A percentile compares a stretch with the other conserved stretches of the same genome.
These are phyloP conservation scores for Corylus heterophylla DNA, from an alignment of 306 rosid species.

Conservation along the genomic window DNA sequence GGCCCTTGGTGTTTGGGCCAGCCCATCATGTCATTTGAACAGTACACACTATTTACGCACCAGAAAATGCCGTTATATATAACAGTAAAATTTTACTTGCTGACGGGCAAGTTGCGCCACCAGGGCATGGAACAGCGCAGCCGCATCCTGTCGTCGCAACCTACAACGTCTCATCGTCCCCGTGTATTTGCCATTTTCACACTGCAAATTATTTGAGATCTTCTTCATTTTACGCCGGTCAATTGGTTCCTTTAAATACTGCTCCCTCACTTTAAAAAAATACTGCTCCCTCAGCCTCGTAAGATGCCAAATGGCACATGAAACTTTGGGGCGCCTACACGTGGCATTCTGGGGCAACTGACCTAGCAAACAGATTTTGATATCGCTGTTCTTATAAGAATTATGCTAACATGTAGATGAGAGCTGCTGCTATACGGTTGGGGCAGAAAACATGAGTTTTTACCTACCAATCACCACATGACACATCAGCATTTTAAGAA, in stretches of 20 bases:
- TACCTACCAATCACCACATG: too few species aligned
- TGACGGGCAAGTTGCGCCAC: constrained; percentile 21
- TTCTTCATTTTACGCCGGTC: too few species aligned
- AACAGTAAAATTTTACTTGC: too few species aligned
- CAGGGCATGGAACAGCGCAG: constrained; percentile 33
- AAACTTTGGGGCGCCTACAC: not conserved
- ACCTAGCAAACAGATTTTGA: not conserved
- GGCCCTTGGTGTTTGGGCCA: too few species aligned
- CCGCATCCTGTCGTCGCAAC: constrained; percentile 30
- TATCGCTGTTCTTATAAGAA: not conserved
- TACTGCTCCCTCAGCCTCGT: not conserved
- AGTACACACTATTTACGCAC: too few species aligned
- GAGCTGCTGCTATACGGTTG: too few species aligned
- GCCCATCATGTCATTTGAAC: too few species aligned
- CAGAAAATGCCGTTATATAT: too few species aligned
- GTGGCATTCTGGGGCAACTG: not conserved
- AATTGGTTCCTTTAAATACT: too few species aligned
- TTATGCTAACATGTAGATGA: too few species aligned
- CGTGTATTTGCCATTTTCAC: constrained; percentile 11
- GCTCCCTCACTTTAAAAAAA: not conserved
- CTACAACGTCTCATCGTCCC: not conserved
- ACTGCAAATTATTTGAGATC: not conserved
- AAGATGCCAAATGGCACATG: not conserved
- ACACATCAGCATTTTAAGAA: too few species aligned
- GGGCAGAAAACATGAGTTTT: too few species aligned